Conservation (phyloP, 148 eudicot species). For the Amaranthus palmeri region DNA sequence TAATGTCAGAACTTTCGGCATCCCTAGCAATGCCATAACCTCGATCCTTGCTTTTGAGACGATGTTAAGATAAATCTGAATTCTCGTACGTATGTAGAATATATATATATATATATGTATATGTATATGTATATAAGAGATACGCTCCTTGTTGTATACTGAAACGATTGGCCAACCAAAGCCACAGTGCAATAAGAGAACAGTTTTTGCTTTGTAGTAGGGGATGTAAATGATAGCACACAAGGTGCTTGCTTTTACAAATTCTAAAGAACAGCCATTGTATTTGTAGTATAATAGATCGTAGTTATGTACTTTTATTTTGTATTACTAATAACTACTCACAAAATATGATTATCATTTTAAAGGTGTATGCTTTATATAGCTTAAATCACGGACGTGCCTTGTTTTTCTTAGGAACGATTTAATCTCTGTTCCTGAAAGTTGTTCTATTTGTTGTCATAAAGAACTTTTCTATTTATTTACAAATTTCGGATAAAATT, state of each 20-base stretch:
- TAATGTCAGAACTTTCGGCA: background rate
- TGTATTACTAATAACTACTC: too few species aligned
- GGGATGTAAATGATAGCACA: background rate
- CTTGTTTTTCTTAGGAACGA: too few species aligned
- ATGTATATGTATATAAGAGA: constrained; percentile 8
- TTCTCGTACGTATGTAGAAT: constrained; percentile 2
- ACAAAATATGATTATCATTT: too few species aligned
- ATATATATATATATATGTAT: constrained; percentile 5
- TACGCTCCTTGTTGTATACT: constrained; percentile 4
- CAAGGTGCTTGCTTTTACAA: background rate
- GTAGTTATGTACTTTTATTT: background rate
- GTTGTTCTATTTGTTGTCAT: too few species aligned
- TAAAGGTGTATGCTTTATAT: too few species aligned
- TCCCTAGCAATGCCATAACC: constrained; percentile 28
- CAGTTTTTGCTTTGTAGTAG: background rate
- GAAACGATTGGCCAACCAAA: constrained; percentile 13
- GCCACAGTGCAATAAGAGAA: constrained; percentile 17
- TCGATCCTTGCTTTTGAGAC: constrained; percentile 20
- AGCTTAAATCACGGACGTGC: too few species aligned
- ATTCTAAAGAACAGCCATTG: background rate
- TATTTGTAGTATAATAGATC: background rate
- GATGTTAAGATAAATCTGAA: constrained; percentile 15
- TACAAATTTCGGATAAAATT: too few species aligned
- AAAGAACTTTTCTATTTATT: too few species aligned
- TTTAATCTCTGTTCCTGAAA: too few species aligned